These are phyloP conservation scores for Ogataea nitratoaversa DNA, from an alignment of 805 yeast species.

Conservation along the genomic window DNA sequence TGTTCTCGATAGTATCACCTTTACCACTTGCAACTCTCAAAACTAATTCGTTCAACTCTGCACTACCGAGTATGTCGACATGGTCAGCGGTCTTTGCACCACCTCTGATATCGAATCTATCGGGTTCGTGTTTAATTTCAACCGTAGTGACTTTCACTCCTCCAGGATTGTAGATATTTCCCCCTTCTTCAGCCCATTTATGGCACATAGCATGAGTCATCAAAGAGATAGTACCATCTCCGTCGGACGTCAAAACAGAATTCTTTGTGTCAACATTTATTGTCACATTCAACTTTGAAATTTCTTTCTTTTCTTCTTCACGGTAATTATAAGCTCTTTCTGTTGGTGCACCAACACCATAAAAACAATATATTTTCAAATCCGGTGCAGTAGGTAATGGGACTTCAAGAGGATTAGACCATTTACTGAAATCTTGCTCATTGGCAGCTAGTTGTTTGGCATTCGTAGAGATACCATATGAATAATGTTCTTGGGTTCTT, in stretches of 20 bases:
- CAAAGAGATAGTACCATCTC: constrained; percentile 93
- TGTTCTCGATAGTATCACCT: constrained; percentile 63
- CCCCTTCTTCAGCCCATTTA: constrained; percentile 32
- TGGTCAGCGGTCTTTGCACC: constrained; percentile 98
- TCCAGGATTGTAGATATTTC: constrained; percentile 77
- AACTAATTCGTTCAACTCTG: constrained; percentile 84
- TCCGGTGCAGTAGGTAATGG: constrained; percentile 92
- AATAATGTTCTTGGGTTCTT: constrained; percentile 66
- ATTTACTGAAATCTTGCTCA: constrained; percentile 68
- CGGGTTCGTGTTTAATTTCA: constrained; percentile 92
- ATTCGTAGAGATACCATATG: constrained; percentile 69
- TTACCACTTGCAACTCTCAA: constrained; percentile 78
- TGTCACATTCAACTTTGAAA: constrained; percentile 57
- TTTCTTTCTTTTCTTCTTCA: constrained; percentile 54
- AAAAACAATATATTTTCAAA: constrained; percentile 81
- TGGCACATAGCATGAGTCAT: constrained; percentile 89
- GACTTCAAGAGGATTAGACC: constrained; percentile 95
- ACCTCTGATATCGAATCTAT: constrained; percentile 88
- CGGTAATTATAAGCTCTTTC: constrained; percentile 88
- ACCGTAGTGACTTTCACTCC: constrained; percentile 68
- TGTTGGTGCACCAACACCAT: constrained; percentile 96
- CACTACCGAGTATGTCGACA: constrained; percentile 92
- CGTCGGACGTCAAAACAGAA: constrained; percentile 84
- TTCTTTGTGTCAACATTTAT: constrained; percentile 60
- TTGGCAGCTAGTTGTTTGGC: constrained; percentile 57